Conservation (phyloP, 23 red algal genomes). For the Pyropia yezoensis region DNA sequence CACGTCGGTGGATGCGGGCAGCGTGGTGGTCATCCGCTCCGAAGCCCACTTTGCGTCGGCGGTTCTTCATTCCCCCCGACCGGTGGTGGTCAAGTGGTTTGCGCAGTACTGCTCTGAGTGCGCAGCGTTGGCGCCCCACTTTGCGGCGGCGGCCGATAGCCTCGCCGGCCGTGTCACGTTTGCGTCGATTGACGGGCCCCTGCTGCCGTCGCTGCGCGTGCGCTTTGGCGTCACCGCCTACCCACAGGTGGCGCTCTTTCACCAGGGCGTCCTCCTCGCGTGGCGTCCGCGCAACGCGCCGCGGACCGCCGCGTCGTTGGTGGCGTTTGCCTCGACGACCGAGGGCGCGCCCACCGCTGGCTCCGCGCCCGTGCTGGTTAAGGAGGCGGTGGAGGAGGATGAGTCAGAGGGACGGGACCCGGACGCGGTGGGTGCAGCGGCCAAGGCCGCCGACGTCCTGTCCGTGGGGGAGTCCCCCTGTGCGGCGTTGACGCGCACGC, state of each 20-base stretch:
- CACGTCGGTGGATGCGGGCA: no score
- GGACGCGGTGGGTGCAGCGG: neutral
- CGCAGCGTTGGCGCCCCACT: conserved; percentile 28
- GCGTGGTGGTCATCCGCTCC: no score
- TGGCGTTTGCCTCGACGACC: neutral
- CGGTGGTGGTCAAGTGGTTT: conserved; percentile 36
- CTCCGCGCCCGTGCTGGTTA: conserved; percentile 5
- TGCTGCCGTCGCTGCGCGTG: conserved; percentile 26
- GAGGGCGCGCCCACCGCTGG: neutral
- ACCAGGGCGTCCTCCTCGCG: conserved; percentile 1
- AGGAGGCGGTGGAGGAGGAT: conserved; percentile 4
- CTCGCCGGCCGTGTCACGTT: conserved; percentile 5
- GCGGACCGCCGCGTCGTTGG: neutral
- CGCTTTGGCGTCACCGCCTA: conserved; percentile 34
- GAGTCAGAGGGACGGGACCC: neutral
- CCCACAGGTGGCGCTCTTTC: conserved; percentile 27
- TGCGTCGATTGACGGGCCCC: conserved; percentile 41
- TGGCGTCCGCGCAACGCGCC: neutral
- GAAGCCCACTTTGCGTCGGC: conserved; percentile 1
- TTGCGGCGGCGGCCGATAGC: conserved; percentile 27
- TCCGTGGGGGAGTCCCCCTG: neutral
- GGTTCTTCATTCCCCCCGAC: conserved; percentile 17
- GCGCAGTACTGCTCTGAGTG: conserved; percentile 60
- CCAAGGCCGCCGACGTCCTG: neutral
- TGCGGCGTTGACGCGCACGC: neutral